Base-by-base conservation (phyloP, 108 stramenopile genomes). In the Craspedostauros australis region DNA sequence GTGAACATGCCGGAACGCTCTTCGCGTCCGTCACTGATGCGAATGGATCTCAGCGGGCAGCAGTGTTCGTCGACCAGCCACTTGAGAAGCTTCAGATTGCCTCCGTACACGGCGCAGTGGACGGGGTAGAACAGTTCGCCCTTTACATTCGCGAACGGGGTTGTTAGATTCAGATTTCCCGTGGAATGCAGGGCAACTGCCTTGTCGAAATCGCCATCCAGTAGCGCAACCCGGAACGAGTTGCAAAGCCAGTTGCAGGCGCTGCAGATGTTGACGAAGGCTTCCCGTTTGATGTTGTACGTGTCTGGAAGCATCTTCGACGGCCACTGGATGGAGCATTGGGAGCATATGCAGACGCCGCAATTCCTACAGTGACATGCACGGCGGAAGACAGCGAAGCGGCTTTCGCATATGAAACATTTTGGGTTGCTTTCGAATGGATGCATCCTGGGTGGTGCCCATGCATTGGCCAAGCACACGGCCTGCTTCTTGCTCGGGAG, bases 351-450 rank as follows among this genome's bases (percentile, higher is more conserved):
- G 39, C 69, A 70, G 1, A 82, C 70, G 3, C 81, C 81, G 44
- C 81, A 82, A 34, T 78, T 82, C 48, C 73, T 49, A 40, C 81
- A 82, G 46, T 82, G 81, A 46, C 74, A 75, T 2, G 81, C 54
- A 25, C 74, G 51, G 12, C 57, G 43, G n/a, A 76, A 71, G 1
- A 78, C 48, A 14, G 54, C 59, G 58, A 83, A 83, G 31, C 46
- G 58, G 0, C 51, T 26, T n/a, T 64, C 34, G 33, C 81, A 77
- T 26, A 74, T 69, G 44, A 54, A 55, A 45, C 81, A 82, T 12
- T 9, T 30, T 4, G 70, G 61, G 55, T 47, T 63, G 15, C 55
- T 38, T 11, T 31, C 52, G 28, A 81, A 76, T 12, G 66, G 45
- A 28, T 60, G 43, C 76, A 82, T 82, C 21, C 51, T 29, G 7